Conservation (phyloP, 2,329 filamentous ascomycete species). For the Verticillium dahliae region DNA sequence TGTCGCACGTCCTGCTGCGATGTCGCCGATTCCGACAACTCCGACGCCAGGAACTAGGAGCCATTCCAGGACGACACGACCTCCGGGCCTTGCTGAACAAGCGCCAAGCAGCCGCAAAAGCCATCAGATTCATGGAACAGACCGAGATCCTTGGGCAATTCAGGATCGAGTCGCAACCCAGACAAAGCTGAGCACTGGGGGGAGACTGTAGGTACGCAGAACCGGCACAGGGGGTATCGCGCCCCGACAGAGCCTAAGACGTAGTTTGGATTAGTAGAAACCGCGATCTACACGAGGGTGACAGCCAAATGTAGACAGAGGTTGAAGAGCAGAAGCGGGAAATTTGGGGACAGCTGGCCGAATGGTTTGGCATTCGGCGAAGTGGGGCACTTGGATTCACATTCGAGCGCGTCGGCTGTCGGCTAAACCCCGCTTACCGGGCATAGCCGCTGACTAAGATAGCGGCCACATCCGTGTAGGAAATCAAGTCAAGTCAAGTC, state of each 20-base stretch:
- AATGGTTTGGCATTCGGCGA: slow-evolving; percentile 5
- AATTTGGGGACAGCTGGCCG: neutral
- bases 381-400: slow-evolving; percentile 2
- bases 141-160: slow-evolving; percentile 8
- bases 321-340: neutral
- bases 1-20: slow-evolving; percentile 7
- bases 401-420: slow-evolving; percentile 1
- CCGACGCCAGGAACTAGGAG: slow-evolving; percentile 1
- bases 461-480: neutral
- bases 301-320: neutral
- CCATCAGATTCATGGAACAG: slow-evolving; percentile 8
- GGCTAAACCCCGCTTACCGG: neutral
- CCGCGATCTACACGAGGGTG: neutral
- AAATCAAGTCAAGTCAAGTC: no score
- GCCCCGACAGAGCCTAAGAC: slow-evolving; percentile 1
- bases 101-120: slow-evolving; percentile 8
- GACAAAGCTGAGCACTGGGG: slow-evolving; percentile 4
- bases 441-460: neutral
- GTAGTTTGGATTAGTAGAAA: neutral
- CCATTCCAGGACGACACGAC: slow-evolving; percentile 5
- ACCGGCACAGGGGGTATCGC: neutral
- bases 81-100: slow-evolving; percentile 6
- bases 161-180: slow-evolving; percentile 1
- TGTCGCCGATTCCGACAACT: slow-evolving; percentile 1
- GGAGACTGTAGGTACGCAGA: slow-evolving; percentile 2